Percentiles rank a stretch among this genome's conserved stretches.
Conservation (phyloP, 2,329 filamentous ascomycete species). For the Chaetomium globosum region DNA sequence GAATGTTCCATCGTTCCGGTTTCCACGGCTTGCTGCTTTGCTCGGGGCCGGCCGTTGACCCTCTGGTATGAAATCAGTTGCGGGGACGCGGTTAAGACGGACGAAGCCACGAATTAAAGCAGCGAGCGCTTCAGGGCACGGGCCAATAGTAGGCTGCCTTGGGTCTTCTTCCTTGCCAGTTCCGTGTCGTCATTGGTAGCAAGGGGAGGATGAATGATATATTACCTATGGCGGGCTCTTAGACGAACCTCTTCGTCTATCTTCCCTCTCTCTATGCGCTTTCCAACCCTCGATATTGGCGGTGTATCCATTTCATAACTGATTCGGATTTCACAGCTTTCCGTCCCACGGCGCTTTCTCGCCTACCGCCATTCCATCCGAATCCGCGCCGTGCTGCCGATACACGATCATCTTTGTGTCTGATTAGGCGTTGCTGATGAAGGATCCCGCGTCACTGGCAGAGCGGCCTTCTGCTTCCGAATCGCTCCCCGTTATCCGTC, state of each 20-base stretch:
- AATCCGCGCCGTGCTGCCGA: background rate
- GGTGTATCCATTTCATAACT: background rate
- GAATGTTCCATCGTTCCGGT: slow-evolving; percentile 6
- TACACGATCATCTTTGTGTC: slow-evolving; percentile 24
- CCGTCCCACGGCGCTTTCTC: background rate
- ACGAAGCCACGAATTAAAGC: slow-evolving; percentile 14
- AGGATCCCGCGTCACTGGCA: slow-evolving; percentile 34
- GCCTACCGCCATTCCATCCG: background rate
- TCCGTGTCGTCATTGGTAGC: background rate
- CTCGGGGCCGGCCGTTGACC: background rate
- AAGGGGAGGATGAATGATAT: slow-evolving; percentile 9
- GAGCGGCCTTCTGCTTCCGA: slow-evolving; percentile 34
- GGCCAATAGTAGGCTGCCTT: background rate
- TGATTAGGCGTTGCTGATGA: slow-evolving; percentile 27
- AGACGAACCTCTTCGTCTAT: background rate
- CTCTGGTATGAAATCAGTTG: background rate
- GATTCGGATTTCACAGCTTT: background rate
- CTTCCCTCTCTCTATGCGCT: background rate
- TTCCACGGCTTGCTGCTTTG: slow-evolving; percentile 16
- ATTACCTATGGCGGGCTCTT: background rate
- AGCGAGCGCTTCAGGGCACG: slow-evolving; percentile 10
- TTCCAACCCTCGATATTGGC: background rate
- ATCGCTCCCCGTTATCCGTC: slow-evolving; percentile 32
- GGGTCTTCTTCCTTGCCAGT: background rate
- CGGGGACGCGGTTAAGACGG: background rate